Evolutionary conservation across 495 filamentous ascomycete species (phyloP).

Genomic region (Pseudoneurospora amorphoporcata): DNA sequence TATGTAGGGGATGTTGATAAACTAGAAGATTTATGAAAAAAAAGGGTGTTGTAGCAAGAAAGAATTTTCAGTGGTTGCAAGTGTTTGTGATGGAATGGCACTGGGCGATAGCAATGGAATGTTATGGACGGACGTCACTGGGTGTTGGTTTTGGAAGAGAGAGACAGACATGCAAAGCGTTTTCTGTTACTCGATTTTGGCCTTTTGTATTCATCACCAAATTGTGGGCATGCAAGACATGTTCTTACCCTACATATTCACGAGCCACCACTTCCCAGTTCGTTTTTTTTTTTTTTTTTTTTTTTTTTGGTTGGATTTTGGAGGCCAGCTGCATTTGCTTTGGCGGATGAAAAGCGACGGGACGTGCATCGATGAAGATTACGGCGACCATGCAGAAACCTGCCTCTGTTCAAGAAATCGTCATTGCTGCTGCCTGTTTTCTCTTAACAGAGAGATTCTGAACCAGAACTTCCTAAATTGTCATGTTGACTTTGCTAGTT

Average conservation of each 20-base stretch:
- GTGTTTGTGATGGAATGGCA: neutral
- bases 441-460: neutral
- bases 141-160: neutral
- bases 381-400: neutral
- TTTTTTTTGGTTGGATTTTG: neutral
- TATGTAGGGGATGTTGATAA: neutral
- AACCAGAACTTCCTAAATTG: neutral
- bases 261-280: neutral
- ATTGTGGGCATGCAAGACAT: neutral
- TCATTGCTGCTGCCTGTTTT: neutral
- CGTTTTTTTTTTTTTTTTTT: too few relatives aligned
- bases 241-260: neutral
- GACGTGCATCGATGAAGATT: neutral
- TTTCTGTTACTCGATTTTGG: neutral
- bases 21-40: neutral
- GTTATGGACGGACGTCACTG: too few relatives aligned
- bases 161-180: neutral
- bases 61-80: neutral
- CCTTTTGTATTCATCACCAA: neutral
- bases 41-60: neutral
- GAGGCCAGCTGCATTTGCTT: neutral
- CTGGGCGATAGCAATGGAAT: neutral
- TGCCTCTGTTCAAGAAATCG: neutral
- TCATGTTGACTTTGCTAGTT: neutral
- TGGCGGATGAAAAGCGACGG: neutral